These are phyloP conservation scores for Solanum lycopersicoides DNA, from an alignment of 257 asterid species.

Conservation along the genomic window DNA sequence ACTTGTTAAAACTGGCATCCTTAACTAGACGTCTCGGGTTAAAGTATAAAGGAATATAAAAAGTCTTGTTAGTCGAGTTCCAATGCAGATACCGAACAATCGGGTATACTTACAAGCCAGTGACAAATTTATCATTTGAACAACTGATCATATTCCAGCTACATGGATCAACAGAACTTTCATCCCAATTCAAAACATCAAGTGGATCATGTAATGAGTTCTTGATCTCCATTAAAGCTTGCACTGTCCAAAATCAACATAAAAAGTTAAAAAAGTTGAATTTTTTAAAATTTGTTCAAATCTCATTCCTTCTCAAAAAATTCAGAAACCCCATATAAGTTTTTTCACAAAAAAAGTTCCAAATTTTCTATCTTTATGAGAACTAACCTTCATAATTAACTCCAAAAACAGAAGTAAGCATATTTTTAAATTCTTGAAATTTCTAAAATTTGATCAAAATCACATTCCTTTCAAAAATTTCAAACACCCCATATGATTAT, in stretches of 20 bases:
- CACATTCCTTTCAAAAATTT: neutral
- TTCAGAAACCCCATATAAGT: neutral
- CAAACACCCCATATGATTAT: neutral
- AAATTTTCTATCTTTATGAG: neutral
- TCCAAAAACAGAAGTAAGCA: conserved; percentile 64
- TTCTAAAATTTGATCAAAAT: neutral
- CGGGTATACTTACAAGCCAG: conserved; percentile 44
- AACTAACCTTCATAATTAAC: conserved; percentile 72
- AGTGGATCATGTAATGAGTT: conserved; percentile 54
- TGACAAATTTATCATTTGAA: conserved; percentile 45
- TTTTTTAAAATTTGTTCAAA: neutral
- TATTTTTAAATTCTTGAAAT: neutral
- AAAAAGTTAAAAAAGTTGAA: neutral
- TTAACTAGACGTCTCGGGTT: neutral
- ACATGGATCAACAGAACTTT: conserved; percentile 86
- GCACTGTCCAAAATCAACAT: conserved; percentile 31
- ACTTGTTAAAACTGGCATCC: neutral
- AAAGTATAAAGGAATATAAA: neutral
- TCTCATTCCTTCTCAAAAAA: neutral
- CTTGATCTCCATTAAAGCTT: conserved; percentile 79
- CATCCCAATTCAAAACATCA: conserved; percentile 74
- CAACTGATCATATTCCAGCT: conserved; percentile 79
- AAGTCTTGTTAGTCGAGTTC: neutral
- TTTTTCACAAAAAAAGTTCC: neutral
- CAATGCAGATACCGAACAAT: neutral